These are phyloP conservation scores for Hypoxylon cercidicola DNA, from an alignment of 495 filamentous ascomycete species.

Conservation along the genomic window DNA sequence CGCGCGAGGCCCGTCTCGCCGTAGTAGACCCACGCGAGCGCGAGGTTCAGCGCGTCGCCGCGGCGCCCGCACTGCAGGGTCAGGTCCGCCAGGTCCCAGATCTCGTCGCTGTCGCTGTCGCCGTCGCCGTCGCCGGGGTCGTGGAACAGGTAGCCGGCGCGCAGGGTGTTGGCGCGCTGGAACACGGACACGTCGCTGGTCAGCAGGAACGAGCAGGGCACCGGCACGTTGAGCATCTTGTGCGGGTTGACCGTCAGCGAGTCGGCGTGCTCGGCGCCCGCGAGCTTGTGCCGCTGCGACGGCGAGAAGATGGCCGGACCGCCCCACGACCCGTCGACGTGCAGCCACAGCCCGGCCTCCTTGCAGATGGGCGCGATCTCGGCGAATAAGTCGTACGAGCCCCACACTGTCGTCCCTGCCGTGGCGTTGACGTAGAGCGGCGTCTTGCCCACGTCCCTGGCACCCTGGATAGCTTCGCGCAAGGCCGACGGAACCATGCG, in stretches of 20 bases:
- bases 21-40: conserved; percentile 89
- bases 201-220: conserved; percentile 92
- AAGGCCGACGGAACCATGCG: conserved; percentile 76
- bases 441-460: conserved; percentile 71
- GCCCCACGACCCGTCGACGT: conserved; percentile 92
- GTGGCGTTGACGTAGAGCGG: conserved; percentile 97
- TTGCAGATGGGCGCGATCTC: conserved; percentile 77
- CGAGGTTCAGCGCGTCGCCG: conserved; percentile 87
- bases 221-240: conserved; percentile 93
- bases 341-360: conserved; percentile 82
- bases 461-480: conserved; percentile 65
- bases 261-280: conserved; percentile 77
- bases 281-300: conserved; percentile 69
- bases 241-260: conserved; percentile 90
- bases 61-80: conserved; percentile 92
- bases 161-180: conserved; percentile 83
- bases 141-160: conserved; percentile 90
- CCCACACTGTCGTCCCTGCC: conserved; percentile 92
- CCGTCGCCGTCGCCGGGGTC: conserved; percentile 55
- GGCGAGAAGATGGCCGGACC: conserved; percentile 83
- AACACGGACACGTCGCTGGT: conserved; percentile 78
- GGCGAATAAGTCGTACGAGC: conserved; percentile 85
- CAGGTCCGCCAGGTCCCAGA: conserved; percentile 93
- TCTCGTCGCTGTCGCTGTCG: no score
- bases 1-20: conserved; percentile 66